Evolutionary conservation across 805 yeast genomes (phyloP), one percentile per base, ranked within the genome.

Genomic region (Ogataea naganishii): DNA sequence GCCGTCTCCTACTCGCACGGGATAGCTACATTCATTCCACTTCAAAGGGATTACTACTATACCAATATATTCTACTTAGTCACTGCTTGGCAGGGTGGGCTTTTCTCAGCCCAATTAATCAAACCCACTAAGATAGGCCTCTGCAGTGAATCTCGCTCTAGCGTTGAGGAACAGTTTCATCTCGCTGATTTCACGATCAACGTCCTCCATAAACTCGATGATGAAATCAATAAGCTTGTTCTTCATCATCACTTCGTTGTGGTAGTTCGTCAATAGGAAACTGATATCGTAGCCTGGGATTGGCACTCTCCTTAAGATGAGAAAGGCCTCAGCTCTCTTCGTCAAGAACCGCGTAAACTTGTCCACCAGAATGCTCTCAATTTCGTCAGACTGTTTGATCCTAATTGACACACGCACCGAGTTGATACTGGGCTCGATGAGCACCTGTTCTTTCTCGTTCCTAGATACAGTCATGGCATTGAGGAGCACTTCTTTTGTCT

Each of bases 121-220:
- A 51, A 86, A 85, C 30, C 92, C 94, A 24, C 88, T 81, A 44
- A 89, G 67, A 56, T 86, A 89, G 6, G 95, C 89, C 58, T 92
- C 98, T 17, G 98, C 98, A 28, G 86, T 94, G 38, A 85, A 89
- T 65, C 98, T 80, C 10, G 98, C 98, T 52, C 98, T 75, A 10
- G 98, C 96, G 51, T 92, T 92, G 54, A 92, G 72, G 56, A 89
- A 92, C 56, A 92, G 69, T 60, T 92, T 92, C 94, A 92, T 92
- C 56, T 92, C 98, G 58, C 96, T 84, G 50, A 92, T 92, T 58
- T 92, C 98, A 63, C 86, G 89, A 58, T 92, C 98, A 13, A 92
- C 98, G 50, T 88, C 98, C 58, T 92, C 97, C 97, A 92, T 88
- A 56, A 92, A 92, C 62, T 92, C 97, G 44, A 92, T 85, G 44